Evolutionary conservation across 768 basidiomycete genomes (phyloP), one percentile per base, ranked within the genome.

Genomic region (Lentinula guzmanii): DNA sequence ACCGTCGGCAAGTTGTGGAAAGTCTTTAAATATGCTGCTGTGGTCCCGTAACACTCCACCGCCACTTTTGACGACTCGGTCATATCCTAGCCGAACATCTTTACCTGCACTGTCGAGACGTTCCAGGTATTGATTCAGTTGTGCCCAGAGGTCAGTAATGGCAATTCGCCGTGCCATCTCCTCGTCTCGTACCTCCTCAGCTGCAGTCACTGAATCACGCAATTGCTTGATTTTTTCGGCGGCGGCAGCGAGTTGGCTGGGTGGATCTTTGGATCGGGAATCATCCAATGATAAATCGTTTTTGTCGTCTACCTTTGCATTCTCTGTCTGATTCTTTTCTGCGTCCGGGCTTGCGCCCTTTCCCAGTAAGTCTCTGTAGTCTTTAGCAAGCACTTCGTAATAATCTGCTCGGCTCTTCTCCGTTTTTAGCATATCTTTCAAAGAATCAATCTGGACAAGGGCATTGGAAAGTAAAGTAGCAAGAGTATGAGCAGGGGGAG

Each of bases 141-240:
- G 50, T 1, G 35, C 37, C 59, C 59, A 60, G 18, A 52, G 59
- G 41, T 60, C 59, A 43, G 39, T 52, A 7, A 60, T 39, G 10
- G 51, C 51, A 1, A 60, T n/a, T 15, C 59, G 31, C 7, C 59
- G 34, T 11, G 59, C 59, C 35, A 52, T 60, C 28, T 60, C 59
- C 39, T 60, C 50, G 28, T 60, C 59, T 2, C 59, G 59, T n/a
- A 42, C 50, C 16, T 31, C 24, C 24, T 52, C 48, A 2, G 59
- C 59, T 16, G 28, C 59, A 6, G 45, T 7, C 10, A 60, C 18
- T 3, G 24, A 50, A 21, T 60, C 41, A 31, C 48, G 45, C 9
- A 60, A 34, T n/a, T 60, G 50, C n/a, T n/a, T 52, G 10, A 60
- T 60, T 42, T 52, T 35, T 37, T 42, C 48, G 2, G 28, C 31